phyloP scores from a whole-genome alignment of 2,329 filamentous ascomycete genomes.

The Alternaria dauci region DNA sequence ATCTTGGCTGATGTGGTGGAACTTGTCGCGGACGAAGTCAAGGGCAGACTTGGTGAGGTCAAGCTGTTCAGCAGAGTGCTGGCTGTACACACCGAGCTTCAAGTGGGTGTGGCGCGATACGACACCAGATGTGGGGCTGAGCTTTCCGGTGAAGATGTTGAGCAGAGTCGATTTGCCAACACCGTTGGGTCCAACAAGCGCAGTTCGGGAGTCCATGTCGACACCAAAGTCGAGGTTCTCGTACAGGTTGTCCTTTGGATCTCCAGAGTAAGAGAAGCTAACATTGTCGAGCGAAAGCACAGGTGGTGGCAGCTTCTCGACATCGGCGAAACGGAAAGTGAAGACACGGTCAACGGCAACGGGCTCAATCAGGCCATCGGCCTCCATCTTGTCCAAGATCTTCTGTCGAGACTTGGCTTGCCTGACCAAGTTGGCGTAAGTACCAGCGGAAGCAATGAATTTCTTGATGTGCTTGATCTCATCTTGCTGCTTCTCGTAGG shows the following conservation, averaged over 20 bases:
- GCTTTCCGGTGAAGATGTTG: conserved; percentile 94
- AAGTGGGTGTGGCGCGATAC: conserved; percentile 96
- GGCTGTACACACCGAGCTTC: conserved; percentile 97
- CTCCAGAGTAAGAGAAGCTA: conserved; percentile 96
- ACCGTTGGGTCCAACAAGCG: conserved; percentile 97
- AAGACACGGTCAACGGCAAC: conserved; percentile 87
- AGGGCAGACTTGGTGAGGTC: conserved; percentile 97
- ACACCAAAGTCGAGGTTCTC: conserved; percentile 97
- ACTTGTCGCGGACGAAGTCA: conserved; percentile 98
- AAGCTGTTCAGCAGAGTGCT: conserved; percentile 98
- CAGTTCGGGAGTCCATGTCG: conserved; percentile 98
- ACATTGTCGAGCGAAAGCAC: conserved; percentile 97
- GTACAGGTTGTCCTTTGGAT: conserved; percentile 90
- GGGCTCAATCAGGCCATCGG: conserved; percentile 96
- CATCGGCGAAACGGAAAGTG: conserved; percentile 97
- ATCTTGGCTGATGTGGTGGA: conserved; percentile 86
- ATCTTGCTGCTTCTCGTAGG: conserved; percentile 98
- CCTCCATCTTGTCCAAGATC: conserved; percentile 99
- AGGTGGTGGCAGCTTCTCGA: conserved; percentile 98
- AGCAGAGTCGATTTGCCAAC: conserved; percentile 98
- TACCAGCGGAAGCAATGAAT: conserved; percentile 99
- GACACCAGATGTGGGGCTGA: conserved; percentile 80
- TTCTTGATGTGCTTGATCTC: conserved; percentile 99
- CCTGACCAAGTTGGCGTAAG: conserved; percentile 97
- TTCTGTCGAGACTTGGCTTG: conserved; percentile 99